Evolutionary conservation across 1,139 yeast species (phyloP).

Genomic region (Nakaseomyces bracarensis): DNA sequence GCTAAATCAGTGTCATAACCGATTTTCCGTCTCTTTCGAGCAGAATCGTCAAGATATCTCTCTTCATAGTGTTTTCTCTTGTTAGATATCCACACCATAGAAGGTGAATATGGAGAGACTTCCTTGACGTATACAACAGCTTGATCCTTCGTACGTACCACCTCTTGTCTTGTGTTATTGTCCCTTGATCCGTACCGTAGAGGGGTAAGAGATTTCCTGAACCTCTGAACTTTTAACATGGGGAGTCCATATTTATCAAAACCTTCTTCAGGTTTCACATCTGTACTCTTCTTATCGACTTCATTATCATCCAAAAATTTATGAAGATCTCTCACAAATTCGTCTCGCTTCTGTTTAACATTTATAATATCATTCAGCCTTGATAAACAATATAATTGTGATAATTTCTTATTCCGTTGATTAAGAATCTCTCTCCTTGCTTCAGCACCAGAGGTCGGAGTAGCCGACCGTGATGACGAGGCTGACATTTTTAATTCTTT

Average conservation of each 20-base stretch:
- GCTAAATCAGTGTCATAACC: conserved; percentile 1
- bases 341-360: conserved; percentile 1
- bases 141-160: background rate
- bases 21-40: background rate
- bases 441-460: conserved; percentile 5
- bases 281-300: background rate
- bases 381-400: conserved; percentile 2
- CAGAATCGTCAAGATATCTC: background rate
- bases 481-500: background rate
- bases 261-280: background rate
- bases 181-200: background rate
- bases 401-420: conserved; percentile 2
- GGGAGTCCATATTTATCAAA: background rate
- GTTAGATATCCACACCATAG: background rate
- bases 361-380: conserved; percentile 1
- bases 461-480: conserved; percentile 4
- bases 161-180: background rate
- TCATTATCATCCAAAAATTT: conserved; percentile 4
- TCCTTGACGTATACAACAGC: conserved; percentile 4
- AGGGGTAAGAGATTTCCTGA: background rate
- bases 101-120: background rate
- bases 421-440: background rate
- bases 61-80: conserved; percentile 4
- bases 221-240: background rate
- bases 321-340: conserved; percentile 4